Conservation (phyloP, 1,284 basidiomycete species). For the Rhizopogon hawkerae region DNA sequence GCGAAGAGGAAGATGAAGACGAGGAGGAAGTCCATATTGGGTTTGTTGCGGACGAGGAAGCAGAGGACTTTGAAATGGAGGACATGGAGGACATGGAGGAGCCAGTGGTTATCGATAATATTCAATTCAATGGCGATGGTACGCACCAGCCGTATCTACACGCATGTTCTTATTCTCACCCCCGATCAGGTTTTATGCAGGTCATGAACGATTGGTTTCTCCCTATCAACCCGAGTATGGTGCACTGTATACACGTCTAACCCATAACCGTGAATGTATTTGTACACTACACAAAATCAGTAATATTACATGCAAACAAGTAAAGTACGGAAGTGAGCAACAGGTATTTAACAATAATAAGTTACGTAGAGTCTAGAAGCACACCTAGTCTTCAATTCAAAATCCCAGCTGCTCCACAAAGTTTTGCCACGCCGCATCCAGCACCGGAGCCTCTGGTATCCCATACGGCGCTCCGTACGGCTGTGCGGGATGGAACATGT, state of each 20-base stretch:
- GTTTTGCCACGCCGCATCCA: constrained; percentile 57
- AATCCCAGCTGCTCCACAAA: constrained; percentile 65
- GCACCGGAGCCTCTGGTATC: constrained; percentile 24
- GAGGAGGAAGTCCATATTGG: constrained; percentile 8
- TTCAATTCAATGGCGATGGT: neutral
- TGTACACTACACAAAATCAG: neutral
- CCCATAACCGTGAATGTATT: neutral
- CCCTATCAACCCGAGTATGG: constrained; percentile 16
- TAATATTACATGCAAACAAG: neutral
- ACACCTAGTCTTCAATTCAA: constrained; percentile 15
- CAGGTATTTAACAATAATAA: neutral
- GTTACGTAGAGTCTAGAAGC: neutral
- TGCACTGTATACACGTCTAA: constrained; percentile 20
- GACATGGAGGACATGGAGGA: neutral
- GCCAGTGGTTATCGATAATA: constrained; percentile 6
- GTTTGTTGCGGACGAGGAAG: constrained; percentile 10
- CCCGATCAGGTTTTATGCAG: constrained; percentile 7
- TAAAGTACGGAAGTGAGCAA: neutral
- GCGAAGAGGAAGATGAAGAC: constrained; percentile 7
- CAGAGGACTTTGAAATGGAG: neutral
- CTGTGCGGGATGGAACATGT: constrained; percentile 13
- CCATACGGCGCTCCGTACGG: constrained; percentile 6
- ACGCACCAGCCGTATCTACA: neutral
- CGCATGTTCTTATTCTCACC: constrained; percentile 1
- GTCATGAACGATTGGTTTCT: constrained; percentile 19